A percentile compares a stretch with the other conserved stretches of the same genome.
Evolutionary conservation across 2,329 filamentous ascomycete species (phyloP).

Genomic region (Helotiales sp.): DNA sequence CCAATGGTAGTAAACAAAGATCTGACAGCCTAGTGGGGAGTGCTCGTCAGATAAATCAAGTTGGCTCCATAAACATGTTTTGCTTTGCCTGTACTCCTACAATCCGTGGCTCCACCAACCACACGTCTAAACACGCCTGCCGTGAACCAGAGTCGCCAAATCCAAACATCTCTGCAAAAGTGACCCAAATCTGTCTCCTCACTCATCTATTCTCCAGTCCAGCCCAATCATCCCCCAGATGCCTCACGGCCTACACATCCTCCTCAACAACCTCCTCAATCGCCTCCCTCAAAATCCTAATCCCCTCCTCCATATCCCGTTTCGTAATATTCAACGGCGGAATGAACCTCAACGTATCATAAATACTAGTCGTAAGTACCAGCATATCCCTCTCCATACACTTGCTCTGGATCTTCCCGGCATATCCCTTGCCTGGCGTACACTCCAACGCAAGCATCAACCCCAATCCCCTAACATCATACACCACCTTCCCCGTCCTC

Average conservation of each 20-base stretch:
- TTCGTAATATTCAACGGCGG: slow-evolving; percentile 47
- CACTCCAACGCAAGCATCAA: slow-evolving; percentile 48
- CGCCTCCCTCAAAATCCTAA: slow-evolving; percentile 44
- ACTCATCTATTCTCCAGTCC: neutral
- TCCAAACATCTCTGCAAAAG: too few species aligned
- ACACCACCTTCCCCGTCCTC: slow-evolving; percentile 38
- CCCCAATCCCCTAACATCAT: slow-evolving; percentile 47
- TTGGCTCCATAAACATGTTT: too few species aligned
- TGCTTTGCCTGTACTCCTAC: too few species aligned
- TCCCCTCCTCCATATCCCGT: slow-evolving; percentile 46
- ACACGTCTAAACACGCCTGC: too few species aligned
- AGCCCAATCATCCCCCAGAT: neutral
- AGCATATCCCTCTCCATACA: slow-evolving; percentile 42
- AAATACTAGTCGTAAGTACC: slow-evolving; percentile 47
- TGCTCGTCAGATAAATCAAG: too few species aligned
- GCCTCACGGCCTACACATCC: neutral
- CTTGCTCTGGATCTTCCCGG: slow-evolving; percentile 47
- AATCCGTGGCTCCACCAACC: too few species aligned
- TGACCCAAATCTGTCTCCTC: too few species aligned
- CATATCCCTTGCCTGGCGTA: slow-evolving; percentile 43
- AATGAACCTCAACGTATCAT: slow-evolving; percentile 48
- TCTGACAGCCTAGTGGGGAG: too few species aligned
- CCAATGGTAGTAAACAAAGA: too few species aligned
- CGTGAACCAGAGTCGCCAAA: too few species aligned
- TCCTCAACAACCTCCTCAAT: slow-evolving; percentile 46